Base-by-base conservation (phyloP, 768 basidiomycete genomes). In the Boletus rex-veris region DNA sequence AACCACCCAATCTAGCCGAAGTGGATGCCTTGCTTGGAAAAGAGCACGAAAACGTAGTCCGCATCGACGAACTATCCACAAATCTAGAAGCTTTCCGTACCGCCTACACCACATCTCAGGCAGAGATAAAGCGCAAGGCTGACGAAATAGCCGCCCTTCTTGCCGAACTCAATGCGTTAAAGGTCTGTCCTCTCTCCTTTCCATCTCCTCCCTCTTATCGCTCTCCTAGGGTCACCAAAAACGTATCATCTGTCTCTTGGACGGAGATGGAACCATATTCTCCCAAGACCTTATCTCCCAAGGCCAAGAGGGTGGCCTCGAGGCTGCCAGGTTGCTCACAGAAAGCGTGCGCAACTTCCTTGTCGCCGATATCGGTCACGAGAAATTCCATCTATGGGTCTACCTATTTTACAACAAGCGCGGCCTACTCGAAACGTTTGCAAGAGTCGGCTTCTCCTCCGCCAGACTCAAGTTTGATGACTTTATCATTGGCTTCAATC, bases 401-500 rank as follows among this genome's bases (percentile, higher is more conserved):
- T 81, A 81, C 54, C 68, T 86, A 16, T 86, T 85, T 66, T 74
- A 80, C 59, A 85, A 86, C 68, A 85, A 81, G 59, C 78, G 78
- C 16, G 84, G 85, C 4, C 69, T 86, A 28, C 60, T 74, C 45
- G 80, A 84, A 40, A 75, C 81, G 0, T 76, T 86, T 47, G 69
- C 52, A 10, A 65, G 64, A 50, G 65, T 58, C 47, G 66, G 71
- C 33, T 68, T 57, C 70, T 73, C 50, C 46, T 73, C 60, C 30
- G 69, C 66, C 28, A 69, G 65, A n/a, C 54, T 62, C 43, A 75
- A 73, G 45, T 81, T 88, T 58, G 83, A 86, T 4, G 82, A 84
- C 16, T 89, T 89, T 62, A 69, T 84, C 50, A 68, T 77, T 47
- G 87, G 87, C 8, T 87, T 89, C 63, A 87, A 86, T 66, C 82